A percentile compares a stretch with the other conserved stretches of the same genome.
Evolutionary conservation across 2,329 filamentous ascomycete species (phyloP).

Genomic region (Endothia cerciana): DNA sequence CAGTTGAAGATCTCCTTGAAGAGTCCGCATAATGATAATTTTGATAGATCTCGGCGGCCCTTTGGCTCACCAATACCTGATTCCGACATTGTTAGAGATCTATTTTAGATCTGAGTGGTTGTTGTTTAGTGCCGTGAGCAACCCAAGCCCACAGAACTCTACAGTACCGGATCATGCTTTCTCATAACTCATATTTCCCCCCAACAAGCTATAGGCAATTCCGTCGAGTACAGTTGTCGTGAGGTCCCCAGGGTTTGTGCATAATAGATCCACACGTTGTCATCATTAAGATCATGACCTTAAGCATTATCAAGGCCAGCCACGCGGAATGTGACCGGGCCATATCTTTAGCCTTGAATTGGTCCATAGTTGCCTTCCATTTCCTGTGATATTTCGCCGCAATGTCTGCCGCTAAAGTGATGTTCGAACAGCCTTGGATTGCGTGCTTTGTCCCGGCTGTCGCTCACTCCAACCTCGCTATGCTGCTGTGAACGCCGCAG

Average conservation of each 20-base stretch:
- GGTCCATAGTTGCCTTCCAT: background rate
- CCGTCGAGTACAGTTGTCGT: background rate
- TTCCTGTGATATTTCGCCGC: background rate
- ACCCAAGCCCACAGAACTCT: background rate
- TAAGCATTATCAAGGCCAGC: background rate
- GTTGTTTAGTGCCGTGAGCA: background rate
- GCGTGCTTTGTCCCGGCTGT: slow-evolving; percentile 21
- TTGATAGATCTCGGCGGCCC: slow-evolving; percentile 13
- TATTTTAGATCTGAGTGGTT: background rate
- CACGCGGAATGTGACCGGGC: background rate
- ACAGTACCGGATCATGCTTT: background rate
- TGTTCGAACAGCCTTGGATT: slow-evolving; percentile 21
- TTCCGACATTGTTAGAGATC: background rate
- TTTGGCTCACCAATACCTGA: background rate
- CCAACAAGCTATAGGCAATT: background rate
- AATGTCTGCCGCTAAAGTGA: slow-evolving; percentile 24
- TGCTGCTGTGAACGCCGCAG: background rate
- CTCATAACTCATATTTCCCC: background rate
- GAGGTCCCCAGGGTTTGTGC: background rate
- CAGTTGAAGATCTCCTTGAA: slow-evolving; percentile 42
- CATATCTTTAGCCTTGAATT: background rate
- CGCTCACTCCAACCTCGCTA: background rate
- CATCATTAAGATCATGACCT: slow-evolving; percentile 18
- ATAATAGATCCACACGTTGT: slow-evolving; percentile 20
- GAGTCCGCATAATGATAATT: slow-evolving; percentile 31